A percentile compares a stretch with the other conserved stretches of the same genome.
Evolutionary conservation across 176 grass and related monocot genomes (phyloP).

Genomic region (Avena atlantica): DNA sequence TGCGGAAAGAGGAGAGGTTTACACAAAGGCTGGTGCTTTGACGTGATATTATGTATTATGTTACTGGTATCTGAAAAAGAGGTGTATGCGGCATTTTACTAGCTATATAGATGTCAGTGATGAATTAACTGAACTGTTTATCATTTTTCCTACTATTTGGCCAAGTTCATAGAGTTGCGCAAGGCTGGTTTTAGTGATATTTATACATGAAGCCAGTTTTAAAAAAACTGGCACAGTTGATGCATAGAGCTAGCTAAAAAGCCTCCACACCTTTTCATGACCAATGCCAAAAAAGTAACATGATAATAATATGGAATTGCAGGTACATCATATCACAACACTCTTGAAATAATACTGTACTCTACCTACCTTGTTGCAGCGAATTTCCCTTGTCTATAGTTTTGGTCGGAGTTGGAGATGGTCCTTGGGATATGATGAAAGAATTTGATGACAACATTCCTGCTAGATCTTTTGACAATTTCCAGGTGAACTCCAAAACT

Average conservation of each 20-base stretch:
- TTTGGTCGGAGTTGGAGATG: constrained; percentile 76
- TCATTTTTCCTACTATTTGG: background rate
- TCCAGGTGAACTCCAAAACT: constrained; percentile 48
- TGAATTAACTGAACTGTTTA: background rate
- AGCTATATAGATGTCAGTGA: background rate
- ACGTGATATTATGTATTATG: background rate
- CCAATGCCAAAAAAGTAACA: constrained; percentile 14
- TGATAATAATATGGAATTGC: background rate
- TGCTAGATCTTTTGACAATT: constrained; percentile 74
- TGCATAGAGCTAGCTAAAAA: constrained; percentile 11
- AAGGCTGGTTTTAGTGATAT: background rate
- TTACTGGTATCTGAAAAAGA: background rate
- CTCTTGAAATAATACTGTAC: background rate
- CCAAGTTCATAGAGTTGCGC: constrained; percentile 4
- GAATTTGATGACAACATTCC: constrained; percentile 83
- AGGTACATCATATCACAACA: constrained; percentile 2
- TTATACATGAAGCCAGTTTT: constrained; percentile 1
- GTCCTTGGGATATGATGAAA: constrained; percentile 78
- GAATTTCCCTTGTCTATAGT: constrained; percentile 76
- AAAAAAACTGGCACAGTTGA: background rate
- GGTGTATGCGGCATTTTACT: background rate
- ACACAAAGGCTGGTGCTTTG: constrained; percentile 9
- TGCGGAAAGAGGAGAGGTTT: constrained; percentile 4
- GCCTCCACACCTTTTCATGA: background rate
- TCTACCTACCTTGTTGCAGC: constrained; percentile 37